Conservation (phyloP, 2,329 filamentous ascomycete species). For the Cyanodermella asteris region DNA sequence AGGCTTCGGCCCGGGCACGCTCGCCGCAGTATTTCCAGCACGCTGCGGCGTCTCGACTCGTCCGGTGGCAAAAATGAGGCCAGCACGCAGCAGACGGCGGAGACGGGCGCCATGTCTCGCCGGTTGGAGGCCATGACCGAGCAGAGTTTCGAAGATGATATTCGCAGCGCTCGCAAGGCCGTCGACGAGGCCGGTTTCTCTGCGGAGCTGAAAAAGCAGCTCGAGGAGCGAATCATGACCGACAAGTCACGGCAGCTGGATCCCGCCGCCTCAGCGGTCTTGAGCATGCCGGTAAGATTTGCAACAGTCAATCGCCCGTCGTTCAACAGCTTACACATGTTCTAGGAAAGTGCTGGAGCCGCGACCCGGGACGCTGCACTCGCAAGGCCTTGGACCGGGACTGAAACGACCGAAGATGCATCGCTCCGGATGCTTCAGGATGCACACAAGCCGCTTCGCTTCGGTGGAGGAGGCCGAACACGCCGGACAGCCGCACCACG, state of each 20-base stretch:
- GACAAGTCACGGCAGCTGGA: conserved; percentile 32
- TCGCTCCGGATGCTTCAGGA: conserved; percentile 60
- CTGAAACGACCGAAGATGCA: conserved; percentile 51
- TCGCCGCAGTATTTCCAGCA: neutral
- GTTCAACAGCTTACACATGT: neutral
- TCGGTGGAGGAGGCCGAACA: conserved; percentile 12
- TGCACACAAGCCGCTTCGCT: conserved; percentile 33
- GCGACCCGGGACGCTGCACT: conserved; percentile 47
- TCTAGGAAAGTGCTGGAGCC: conserved; percentile 37
- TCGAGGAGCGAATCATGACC: conserved; percentile 36
- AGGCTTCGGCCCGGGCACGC: neutral
- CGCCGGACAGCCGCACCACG: conserved; percentile 19
- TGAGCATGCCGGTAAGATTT: conserved; percentile 25
- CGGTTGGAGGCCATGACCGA: conserved; percentile 38
- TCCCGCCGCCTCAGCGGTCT: conserved; percentile 30
- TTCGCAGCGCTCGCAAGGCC: conserved; percentile 31
- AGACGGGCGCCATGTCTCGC: conserved; percentile 34
- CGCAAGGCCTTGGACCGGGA: conserved; percentile 54
- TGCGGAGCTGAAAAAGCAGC: conserved; percentile 33
- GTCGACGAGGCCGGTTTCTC: conserved; percentile 41
- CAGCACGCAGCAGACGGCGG: conserved; percentile 13
- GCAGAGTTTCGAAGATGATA: conserved; percentile 31
- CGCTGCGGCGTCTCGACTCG: too few relatives aligned
- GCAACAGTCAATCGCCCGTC: neutral
- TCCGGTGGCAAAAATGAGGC: too few relatives aligned